phyloP scores from a whole-genome alignment of 306 rosid species.

The Glycine tomentella region DNA sequence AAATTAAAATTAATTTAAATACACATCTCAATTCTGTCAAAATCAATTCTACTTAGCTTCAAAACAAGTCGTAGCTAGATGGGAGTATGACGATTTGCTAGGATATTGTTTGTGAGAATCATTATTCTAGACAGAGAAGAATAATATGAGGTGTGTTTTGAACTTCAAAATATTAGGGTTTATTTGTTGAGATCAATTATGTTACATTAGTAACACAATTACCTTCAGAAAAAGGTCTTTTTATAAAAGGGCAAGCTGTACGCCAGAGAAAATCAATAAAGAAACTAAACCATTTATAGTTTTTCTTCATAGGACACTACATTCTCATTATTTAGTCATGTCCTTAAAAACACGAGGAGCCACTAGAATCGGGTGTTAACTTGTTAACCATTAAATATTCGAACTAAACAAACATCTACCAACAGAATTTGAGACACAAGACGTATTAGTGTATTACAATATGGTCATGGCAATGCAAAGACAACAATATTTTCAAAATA shows the following conservation, averaged over 20 bases:
- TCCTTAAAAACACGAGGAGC: not conserved
- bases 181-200: not conserved
- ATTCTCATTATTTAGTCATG: no score
- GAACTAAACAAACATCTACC: not conserved
- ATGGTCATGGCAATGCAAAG: conserved; percentile 16
- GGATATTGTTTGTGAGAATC: not conserved
- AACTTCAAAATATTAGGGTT: not conserved
- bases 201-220: not conserved
- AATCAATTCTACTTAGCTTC: not conserved
- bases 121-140: not conserved
- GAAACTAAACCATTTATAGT: no score
- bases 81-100: no score
- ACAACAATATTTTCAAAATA: not conserved
- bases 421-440: conserved; percentile 20
- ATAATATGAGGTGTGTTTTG: not conserved
- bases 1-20: no score
- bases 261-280: not conserved
- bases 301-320: no score
- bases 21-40: not conserved
- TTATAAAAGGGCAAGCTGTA: not conserved
- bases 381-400: not conserved
- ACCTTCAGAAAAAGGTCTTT: not conserved
- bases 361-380: not conserved
- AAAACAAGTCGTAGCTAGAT: not conserved
- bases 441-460: not conserved